These are phyloP conservation scores for Lodderomyces beijingensis DNA, from an alignment of 1,139 yeast species.

Conservation along the genomic window DNA sequence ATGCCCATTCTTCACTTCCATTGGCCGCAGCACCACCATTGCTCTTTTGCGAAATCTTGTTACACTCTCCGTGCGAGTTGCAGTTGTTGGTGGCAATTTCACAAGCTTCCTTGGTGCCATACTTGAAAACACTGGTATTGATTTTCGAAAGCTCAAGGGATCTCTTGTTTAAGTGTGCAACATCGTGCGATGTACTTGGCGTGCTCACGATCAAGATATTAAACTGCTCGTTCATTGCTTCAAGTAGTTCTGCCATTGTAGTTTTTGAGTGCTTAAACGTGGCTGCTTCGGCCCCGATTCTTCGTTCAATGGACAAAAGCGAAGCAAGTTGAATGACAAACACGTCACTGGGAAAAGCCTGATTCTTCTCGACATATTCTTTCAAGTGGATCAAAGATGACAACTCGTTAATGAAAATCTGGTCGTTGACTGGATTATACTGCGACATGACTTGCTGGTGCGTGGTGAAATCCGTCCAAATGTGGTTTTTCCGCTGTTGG, in stretches of 20 bases:
- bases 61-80: conserved; percentile 57
- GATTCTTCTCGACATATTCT: conserved; percentile 10
- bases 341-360: neutral
- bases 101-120: conserved; percentile 49
- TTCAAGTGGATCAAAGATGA: conserved; percentile 40
- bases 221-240: conserved; percentile 24
- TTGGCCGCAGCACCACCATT: neutral
- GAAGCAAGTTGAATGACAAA: conserved; percentile 37
- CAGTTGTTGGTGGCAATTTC: conserved; percentile 51
- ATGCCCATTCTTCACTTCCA: conserved; percentile 33
- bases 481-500: conserved; percentile 1
- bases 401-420: conserved; percentile 43
- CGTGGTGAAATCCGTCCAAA: conserved; percentile 21
- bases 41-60: neutral
- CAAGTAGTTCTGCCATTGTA: conserved; percentile 21
- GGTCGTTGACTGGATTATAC: conserved; percentile 35
- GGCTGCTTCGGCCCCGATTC: conserved; percentile 37
- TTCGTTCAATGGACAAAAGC: conserved; percentile 36
- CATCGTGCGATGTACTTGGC: conserved; percentile 15
- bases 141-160: conserved; percentile 10
- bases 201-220: conserved; percentile 31
- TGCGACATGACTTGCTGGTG: conserved; percentile 1
- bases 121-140: conserved; percentile 13
- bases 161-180: conserved; percentile 19
- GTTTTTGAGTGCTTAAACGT: conserved; percentile 36